phyloP scores from a whole-genome alignment of 2,329 filamentous ascomycete genomes.

The Phoma herbarum region DNA sequence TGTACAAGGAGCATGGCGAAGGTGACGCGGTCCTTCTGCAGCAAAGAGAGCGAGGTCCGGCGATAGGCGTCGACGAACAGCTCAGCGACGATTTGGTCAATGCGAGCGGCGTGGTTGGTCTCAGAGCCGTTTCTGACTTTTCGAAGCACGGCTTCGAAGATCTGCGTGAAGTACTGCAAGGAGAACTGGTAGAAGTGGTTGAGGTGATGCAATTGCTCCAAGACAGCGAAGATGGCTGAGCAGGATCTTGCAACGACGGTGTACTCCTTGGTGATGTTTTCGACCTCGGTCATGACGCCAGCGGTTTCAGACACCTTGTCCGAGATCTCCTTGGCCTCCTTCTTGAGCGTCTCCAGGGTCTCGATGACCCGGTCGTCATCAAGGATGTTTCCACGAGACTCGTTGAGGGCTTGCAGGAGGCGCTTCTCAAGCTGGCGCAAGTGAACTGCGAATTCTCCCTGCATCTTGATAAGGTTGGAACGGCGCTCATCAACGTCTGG shows the following conservation, averaged over 20 bases:
- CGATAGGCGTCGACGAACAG: constrained; percentile 92
- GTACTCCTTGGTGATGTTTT: constrained; percentile 94
- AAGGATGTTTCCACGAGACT: constrained; percentile 95
- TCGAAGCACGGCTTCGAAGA: constrained; percentile 91
- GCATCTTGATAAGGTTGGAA: constrained; percentile 97
- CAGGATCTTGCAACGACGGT: constrained; percentile 91
- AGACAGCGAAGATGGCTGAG: constrained; percentile 94
- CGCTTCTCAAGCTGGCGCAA: constrained; percentile 94
- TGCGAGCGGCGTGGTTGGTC: constrained; percentile 78
- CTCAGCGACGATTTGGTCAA: constrained; percentile 89
- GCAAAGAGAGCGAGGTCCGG: constrained; percentile 87
- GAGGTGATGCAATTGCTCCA: constrained; percentile 96
- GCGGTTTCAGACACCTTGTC: constrained; percentile 96
- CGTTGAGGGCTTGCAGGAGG: constrained; percentile 92
- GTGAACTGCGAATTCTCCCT: constrained; percentile 99
- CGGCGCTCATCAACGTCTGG: constrained; percentile 96
- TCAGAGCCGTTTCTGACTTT: constrained; percentile 78
- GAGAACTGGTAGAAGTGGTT: constrained; percentile 99
- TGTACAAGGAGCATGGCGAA: constrained; percentile 95
- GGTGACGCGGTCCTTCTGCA: constrained; percentile 94
- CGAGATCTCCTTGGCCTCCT: constrained; percentile 94
- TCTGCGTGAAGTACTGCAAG: constrained; percentile 95
- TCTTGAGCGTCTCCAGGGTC: constrained; percentile 96
- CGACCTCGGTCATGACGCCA: constrained; percentile 97
- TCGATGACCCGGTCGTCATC: constrained; percentile 99